Evolutionary conservation across 176 grass and related monocot species (phyloP), one percentile per base, ranked within the genome.

Genomic region (Phoenix roebelenii): DNA sequence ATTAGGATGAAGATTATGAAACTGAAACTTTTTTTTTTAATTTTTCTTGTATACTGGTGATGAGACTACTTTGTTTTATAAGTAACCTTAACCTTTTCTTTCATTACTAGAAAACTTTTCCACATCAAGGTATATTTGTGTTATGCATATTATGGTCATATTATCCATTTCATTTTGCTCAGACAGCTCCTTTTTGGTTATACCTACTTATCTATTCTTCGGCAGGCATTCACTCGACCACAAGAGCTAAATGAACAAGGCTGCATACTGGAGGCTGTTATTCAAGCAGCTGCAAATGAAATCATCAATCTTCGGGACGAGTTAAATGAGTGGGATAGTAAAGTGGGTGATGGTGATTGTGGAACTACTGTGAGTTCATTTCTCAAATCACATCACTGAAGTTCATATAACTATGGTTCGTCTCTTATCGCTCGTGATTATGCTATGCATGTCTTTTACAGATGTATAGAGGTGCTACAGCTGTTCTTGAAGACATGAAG

Each of bases 311-410:
- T 93, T 22, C 89, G 66, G 76, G 94, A 89, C 30, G 78, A 49
- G 57, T 68, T 98, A 78, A 98, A 98, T 76, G 85, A 89, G 44
- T 98, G 94, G 94, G 94, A 98, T 64, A 60, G 85, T 79, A 98
- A 98, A 98, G 94, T 82, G 49, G 88, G 94, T 14, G 94, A 98
- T 56, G 94, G 94, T 83, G 94, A 98, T 56, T 98, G 94, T 79
- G 94, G 94, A 72, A 83, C 79, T 64, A 93, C 88, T 51, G 94
- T 98, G 63, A 76, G 88, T 89, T 58, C 25, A 75, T 55, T 49
- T 67, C 10, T 55, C 69, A 44, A 44, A 12, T 44, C 10, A 12
- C 35, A 44, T 44, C 35, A 12, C 35, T 44, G 35, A 44, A 44
- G 35, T 44, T 44, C 35, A 44, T 44, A 14, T 44, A 44, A 44